Base-by-base conservation (phyloP, 2,329 filamentous ascomycete genomes). In the Cyphellophora europaea region DNA sequence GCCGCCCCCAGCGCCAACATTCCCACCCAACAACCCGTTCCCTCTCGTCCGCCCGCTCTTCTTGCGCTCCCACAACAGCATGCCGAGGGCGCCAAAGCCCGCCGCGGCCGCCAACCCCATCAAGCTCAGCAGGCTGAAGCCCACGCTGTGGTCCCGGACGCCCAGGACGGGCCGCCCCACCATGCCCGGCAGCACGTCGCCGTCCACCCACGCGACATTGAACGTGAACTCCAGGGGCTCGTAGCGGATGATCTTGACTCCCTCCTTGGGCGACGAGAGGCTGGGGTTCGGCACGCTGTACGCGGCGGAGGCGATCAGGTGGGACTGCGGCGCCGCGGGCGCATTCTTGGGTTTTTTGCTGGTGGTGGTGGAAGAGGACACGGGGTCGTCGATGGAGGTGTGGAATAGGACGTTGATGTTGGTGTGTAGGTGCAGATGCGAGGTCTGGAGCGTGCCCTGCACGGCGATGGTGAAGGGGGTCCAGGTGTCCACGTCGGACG, bases 331-430 rank as follows among this genome's bases (percentile, higher is more conserved):
- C 4, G 40, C 41, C 39, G 27, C 62, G 38, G 41, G 52, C 43
- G 43, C 57, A 11, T 18, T 48, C 43, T 32, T 42, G 34, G 31
- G 32, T 11, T 33, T 21, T 21, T 32, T 66, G 68, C 57, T 68
- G 70, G 57, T 50, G 25, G 27, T 16, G 10, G 17, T 33, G n/a
- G n/a, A n/a, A n/a, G n/a, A n/a, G n/a, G n/a, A n/a, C n/a, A n/a
- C 14, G 15, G 36, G n/a, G 13, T 36, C n/a, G 27, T 38, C 32
- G 3, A 44, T 38, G 30, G 44, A 43, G 40, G 61, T 66, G 43
- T 89, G 91, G 48, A 95, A 70, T 36, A 96, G 68, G 42, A 96
- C 78, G 56, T 96, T 96, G 57, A 96, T 71, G 53, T 85, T 78
- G 5, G 87, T 89, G 53, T 82, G 83, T 48, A 98, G 76, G 62